These are phyloP conservation scores for Russula olivacea DNA, from an alignment of 768 basidiomycete species.

Conservation along the genomic window DNA sequence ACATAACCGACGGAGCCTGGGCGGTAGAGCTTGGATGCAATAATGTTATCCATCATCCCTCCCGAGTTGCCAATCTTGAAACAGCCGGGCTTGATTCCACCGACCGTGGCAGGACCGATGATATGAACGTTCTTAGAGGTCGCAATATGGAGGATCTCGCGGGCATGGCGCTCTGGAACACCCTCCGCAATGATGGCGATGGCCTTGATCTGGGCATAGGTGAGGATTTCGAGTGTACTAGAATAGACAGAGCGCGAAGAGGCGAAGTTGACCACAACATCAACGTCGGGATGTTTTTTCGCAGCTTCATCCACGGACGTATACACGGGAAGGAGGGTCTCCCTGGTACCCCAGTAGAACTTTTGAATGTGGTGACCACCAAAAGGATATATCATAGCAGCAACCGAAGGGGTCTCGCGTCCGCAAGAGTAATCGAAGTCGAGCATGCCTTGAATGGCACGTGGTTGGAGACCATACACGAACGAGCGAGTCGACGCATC, in stretches of 20 bases:
- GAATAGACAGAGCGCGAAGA: conserved; percentile 90
- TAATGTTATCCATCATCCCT: conserved; percentile 99
- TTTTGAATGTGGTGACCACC: conserved; percentile 99
- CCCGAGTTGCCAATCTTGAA: conserved; percentile 99
- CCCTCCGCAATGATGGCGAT: conserved; percentile 97
- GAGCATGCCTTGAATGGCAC: conserved; percentile 97
- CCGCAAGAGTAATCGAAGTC: conserved; percentile 99
- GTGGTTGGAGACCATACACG: conserved; percentile 97
- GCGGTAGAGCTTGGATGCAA: conserved; percentile 96
- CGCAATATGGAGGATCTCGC: conserved; percentile 90
- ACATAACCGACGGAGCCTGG: conserved; percentile 97
- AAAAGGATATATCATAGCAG: conserved; percentile 99
- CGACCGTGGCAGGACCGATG: conserved; percentile 95
- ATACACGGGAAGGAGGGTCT: conserved; percentile 97
- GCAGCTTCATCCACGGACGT: conserved; percentile 86
- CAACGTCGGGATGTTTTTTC: conserved; percentile 92
- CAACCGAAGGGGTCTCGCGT: conserved; percentile 82
- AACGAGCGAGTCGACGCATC: conserved; percentile 92
- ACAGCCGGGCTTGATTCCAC: conserved; percentile 99
- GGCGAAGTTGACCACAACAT: conserved; percentile 98
- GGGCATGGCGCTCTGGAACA: conserved; percentile 95
- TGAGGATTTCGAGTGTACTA: conserved; percentile 87
- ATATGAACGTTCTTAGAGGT: conserved; percentile 83
- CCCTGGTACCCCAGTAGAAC: conserved; percentile 99
- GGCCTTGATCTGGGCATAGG: conserved; percentile 57